Conservation (phyloP, 345 rosid species). For the Aquilaria sinensis region DNA sequence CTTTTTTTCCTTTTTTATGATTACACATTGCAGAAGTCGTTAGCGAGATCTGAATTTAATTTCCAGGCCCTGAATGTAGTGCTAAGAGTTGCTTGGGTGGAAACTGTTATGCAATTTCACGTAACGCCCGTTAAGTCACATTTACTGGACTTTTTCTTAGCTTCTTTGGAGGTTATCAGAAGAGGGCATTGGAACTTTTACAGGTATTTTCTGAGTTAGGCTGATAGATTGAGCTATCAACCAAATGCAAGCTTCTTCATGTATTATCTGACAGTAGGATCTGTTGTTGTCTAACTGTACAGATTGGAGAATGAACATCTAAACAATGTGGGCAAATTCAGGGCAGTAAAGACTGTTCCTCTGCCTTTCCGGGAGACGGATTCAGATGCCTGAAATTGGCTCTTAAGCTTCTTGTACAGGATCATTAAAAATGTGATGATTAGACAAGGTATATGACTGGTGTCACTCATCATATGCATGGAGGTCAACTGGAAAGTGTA, state of each 20-base stretch:
- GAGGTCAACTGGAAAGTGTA: too few species aligned
- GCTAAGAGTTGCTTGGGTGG: constrained; percentile 82
- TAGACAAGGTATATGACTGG: background rate
- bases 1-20: background rate
- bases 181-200: constrained; percentile 99
- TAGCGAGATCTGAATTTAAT: constrained; percentile 5
- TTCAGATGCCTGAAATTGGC: constrained; percentile 40
- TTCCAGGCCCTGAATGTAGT: constrained; percentile 65
- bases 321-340: constrained; percentile 75
- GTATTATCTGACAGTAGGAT: background rate
- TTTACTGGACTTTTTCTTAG: constrained; percentile 76
- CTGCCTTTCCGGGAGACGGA: constrained; percentile 74
- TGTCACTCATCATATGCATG: too few species aligned
- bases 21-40: background rate
- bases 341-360: constrained; percentile 89
- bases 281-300: background rate
- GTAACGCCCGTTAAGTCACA: constrained; percentile 41
- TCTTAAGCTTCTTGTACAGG: constrained; percentile 7
- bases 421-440: constrained; percentile 5
- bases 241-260: background rate
- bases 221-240: background rate
- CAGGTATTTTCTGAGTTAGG: constrained; percentile 38
- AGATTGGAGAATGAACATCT: constrained; percentile 94
- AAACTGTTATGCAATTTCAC: constrained; percentile 59
- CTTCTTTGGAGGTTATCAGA: constrained; percentile 81